These are phyloP conservation scores for Heritiera fomes DNA, from an alignment of 345 rosid species.

Conservation along the genomic window DNA sequence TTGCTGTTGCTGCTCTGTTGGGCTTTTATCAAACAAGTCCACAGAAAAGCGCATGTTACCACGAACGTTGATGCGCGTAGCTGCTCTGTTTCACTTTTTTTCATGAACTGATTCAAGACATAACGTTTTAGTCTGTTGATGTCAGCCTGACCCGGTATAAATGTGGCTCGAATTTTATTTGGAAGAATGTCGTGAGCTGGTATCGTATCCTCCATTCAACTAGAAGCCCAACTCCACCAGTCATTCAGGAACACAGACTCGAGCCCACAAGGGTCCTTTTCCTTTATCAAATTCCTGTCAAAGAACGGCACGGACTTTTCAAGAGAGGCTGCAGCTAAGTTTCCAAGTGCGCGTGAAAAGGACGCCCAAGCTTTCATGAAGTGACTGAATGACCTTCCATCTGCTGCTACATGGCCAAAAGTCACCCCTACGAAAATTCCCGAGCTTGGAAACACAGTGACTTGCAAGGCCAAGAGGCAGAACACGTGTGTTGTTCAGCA, in stretches of 20 bases:
- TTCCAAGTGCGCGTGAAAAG: constrained; percentile 24
- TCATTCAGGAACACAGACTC: constrained; percentile 22
- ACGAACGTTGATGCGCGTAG: constrained; percentile 33
- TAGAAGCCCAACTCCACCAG: constrained; percentile 8
- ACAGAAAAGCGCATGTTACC: constrained; percentile 32
- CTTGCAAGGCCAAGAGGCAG: constrained; percentile 35
- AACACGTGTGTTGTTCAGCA: not conserved
- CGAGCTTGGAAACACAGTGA: constrained; percentile 35
- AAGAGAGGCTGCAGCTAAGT: not conserved
- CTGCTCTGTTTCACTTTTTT: not conserved
- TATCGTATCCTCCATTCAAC: not conserved
- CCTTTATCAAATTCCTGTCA: constrained; percentile 23
- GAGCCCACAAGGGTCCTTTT: constrained; percentile 27
- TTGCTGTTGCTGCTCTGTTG: not conserved
- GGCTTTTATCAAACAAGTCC: constrained; percentile 37
- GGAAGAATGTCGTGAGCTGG: not conserved
- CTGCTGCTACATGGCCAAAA: constrained; percentile 31
- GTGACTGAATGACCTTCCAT: constrained; percentile 33
- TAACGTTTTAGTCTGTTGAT: constrained; percentile 29
- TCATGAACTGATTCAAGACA: not conserved
- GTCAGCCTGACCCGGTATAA: constrained; percentile 17
- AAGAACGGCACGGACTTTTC: constrained; percentile 13
- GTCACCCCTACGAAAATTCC: constrained; percentile 40
- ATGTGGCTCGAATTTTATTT: constrained; percentile 37
- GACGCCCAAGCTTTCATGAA: constrained; percentile 47